These are phyloP conservation scores for Avena eriantha DNA, from an alignment of 176 grass and related monocot genomes.

Conservation along the genomic window DNA sequence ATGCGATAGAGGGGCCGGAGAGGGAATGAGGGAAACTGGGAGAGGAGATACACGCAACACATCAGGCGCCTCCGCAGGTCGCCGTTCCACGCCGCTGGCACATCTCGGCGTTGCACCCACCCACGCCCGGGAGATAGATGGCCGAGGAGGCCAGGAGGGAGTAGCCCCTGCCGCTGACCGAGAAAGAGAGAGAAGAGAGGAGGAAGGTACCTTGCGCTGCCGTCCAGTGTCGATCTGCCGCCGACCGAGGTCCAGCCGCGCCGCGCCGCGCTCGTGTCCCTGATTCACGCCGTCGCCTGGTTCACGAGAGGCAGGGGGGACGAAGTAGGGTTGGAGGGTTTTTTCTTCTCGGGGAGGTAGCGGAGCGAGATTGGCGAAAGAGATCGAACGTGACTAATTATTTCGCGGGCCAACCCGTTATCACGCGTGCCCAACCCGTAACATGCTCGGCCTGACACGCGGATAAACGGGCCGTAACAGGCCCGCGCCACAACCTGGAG, in stretches of 20 bases:
- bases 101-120: not conserved
- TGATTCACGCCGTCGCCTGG: not conserved
- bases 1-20: not conserved
- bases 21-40: not conserved
- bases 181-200: not conserved
- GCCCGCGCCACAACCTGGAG: no score
- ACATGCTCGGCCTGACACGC: no score
- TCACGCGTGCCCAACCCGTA: no score
- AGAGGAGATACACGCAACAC: not conserved
- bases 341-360: no score
- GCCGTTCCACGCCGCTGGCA: not conserved
- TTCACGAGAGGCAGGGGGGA: not conserved
- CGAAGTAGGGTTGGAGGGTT: no score
- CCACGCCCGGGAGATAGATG: not conserved
- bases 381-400: no score
- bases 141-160: not conserved
- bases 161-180: not conserved
- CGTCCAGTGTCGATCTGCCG: not conserved
- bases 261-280: not conserved
- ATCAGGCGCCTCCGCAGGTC: not conserved
- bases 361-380: no score
- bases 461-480: no score
- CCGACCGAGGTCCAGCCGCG: not conserved
- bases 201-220: not conserved
- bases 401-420: no score